phyloP scores from a whole-genome alignment of 805 yeast genomes.

The Candida parachauliodes region DNA sequence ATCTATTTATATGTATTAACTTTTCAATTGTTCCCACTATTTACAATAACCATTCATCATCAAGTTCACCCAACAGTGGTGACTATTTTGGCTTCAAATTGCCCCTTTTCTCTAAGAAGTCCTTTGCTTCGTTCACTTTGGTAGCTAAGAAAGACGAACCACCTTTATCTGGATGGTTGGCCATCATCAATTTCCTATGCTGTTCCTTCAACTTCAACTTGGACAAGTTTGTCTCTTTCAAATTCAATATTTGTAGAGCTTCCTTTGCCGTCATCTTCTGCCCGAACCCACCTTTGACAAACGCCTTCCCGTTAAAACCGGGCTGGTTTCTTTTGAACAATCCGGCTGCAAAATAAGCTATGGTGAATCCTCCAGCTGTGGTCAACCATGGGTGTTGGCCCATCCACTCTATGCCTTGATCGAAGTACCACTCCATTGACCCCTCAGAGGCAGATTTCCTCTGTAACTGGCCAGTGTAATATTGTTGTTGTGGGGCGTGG shows the following conservation, averaged over 20 bases:
- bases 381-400: constrained; percentile 76
- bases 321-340: constrained; percentile 63
- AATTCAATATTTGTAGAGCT: constrained; percentile 78
- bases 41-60: not conserved
- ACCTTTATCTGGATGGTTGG: constrained; percentile 93
- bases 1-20: not conserved
- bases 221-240: constrained; percentile 61
- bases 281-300: constrained; percentile 85
- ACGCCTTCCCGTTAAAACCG: constrained; percentile 64
- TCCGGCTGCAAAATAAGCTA: constrained; percentile 65
- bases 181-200: constrained; percentile 80
- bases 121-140: constrained; percentile 91
- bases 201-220: constrained; percentile 69
- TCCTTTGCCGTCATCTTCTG: constrained; percentile 86
- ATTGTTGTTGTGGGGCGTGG: constrained; percentile 18
- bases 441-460: constrained; percentile 41
- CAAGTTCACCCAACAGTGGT: no score
- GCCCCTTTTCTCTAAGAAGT: constrained; percentile 69
- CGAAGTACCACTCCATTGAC: constrained; percentile 61
- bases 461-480: constrained; percentile 39
- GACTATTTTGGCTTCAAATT: constrained; percentile 38
- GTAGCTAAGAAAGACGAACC: constrained; percentile 88
- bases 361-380: constrained; percentile 63
- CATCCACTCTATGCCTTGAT: constrained; percentile 54
- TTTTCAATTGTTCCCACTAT: no score